Base-by-base conservation (phyloP, 169 alveolate genomes). In the Eimeria tenella region DNA sequence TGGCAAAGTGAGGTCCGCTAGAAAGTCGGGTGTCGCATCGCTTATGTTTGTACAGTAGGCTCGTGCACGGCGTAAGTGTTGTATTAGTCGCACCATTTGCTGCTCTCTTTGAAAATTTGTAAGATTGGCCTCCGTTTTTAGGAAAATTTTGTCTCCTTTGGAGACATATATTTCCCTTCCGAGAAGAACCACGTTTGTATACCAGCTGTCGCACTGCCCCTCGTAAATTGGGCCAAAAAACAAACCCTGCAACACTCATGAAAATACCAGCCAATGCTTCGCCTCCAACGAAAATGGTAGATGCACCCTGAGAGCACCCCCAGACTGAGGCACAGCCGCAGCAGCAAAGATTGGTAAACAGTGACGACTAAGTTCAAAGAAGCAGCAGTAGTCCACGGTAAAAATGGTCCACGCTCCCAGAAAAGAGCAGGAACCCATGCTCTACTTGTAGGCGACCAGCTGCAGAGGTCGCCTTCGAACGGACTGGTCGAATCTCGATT, bases 401-500 rank as follows among this genome's bases (percentile, higher is more conserved):
- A n/a, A n/a, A n/a, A n/a, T n/a, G n/a, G n/a, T n/a, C n/a, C n/a
- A n/a, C n/a, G n/a, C n/a, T n/a, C n/a, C n/a, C n/a, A n/a, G n/a
- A n/a, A n/a, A n/a, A n/a, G n/a, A n/a, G n/a, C n/a, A n/a, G n/a
- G n/a, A n/a, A n/a, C n/a, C n/a, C n/a, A n/a, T n/a, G n/a, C n/a
- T n/a, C n/a, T n/a, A n/a, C n/a, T n/a, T n/a, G n/a, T n/a, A n/a
- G n/a, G n/a, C n/a, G n/a, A n/a, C n/a, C n/a, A n/a, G n/a, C n/a
- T n/a, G n/a, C n/a, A 4, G 17, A 8, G 11, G 10, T 6, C 21
- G 63, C 15, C 63, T 42, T 42, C n/a, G 91, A 63, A 63, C 93
- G 5, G 31, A 96, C 97, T 74, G 98, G 97, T 58, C 98, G 94
- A 81, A 97, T 97, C 88, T 97, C 98, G 3, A 97, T 98, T 90